Percentiles rank a stretch among this genome's conserved stretches.
phyloP scores from a whole-genome alignment of 2,329 filamentous ascomycete species.

The Monosporascus sp. region DNA sequence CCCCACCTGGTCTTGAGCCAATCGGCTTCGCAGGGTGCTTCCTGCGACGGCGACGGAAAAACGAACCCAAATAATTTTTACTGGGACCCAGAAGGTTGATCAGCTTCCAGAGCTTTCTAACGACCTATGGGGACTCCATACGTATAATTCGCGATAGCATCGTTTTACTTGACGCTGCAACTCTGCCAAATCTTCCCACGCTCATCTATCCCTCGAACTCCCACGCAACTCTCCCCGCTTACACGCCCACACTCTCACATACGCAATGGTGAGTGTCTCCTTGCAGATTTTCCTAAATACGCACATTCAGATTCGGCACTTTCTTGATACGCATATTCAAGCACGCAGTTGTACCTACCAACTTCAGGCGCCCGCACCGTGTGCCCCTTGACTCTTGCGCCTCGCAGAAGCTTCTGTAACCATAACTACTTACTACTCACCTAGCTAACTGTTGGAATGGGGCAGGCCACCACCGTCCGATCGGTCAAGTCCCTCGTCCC shows the following conservation, averaged over 20 bases:
- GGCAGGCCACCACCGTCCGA: constrained; percentile 69
- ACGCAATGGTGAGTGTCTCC: constrained; percentile 21
- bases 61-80: neutral
- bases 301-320: too few relatives aligned
- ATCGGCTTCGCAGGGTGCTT: constrained; percentile 1
- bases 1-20: neutral
- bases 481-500: constrained; percentile 93
- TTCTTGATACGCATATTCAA: too few relatives aligned
- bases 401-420: too few relatives aligned
- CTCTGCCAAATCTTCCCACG: constrained; percentile 22
- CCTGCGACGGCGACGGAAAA: neutral
- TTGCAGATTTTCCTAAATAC: too few relatives aligned
- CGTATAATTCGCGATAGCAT: constrained; percentile 2
- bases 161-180: constrained; percentile 9
- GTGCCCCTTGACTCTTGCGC: too few relatives aligned
- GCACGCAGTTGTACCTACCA: too few relatives aligned
- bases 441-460: too few relatives aligned
- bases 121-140: neutral
- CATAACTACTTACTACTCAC: too few relatives aligned
- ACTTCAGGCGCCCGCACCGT: too few relatives aligned
- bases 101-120: constrained; percentile 4
- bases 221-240: neutral
- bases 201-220: neutral
- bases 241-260: constrained; percentile 1
- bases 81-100: neutral